Evolutionary conservation across 2,329 filamentous ascomycete species (phyloP).

Genomic region (Aspergillus tamarii): DNA sequence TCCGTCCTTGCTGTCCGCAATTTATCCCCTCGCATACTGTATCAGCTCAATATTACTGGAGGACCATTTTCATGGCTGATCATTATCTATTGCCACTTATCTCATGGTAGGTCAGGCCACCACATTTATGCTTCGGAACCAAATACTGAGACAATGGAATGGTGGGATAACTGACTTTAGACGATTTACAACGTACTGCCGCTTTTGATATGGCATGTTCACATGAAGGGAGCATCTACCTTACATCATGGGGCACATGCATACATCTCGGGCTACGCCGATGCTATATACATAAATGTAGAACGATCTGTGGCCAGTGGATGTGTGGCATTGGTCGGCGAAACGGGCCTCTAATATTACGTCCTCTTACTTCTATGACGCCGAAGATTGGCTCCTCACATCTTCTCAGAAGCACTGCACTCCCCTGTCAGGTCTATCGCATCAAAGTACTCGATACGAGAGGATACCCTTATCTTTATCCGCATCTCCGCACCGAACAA

Average conservation of each 20-base stretch:
- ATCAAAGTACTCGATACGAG: not conserved
- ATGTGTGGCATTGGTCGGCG: not conserved
- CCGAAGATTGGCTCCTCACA: not conserved
- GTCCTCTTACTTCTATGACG: not conserved
- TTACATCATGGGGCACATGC: not conserved
- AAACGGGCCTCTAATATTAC: not conserved
- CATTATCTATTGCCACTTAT: not conserved
- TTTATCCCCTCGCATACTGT: slow-evolving; percentile 14
- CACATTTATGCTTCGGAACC: not conserved
- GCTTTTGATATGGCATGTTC: not conserved
- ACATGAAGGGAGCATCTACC: not conserved
- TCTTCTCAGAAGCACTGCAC: not conserved
- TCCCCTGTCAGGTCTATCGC: not conserved
- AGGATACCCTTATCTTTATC: slow-evolving; percentile 11
- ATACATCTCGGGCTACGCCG: not conserved
- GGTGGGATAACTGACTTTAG: not conserved
- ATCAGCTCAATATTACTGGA: not conserved
- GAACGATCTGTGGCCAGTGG: no score
- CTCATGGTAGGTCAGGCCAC: not conserved
- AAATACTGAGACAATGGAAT: not conserved
- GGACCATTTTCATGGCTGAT: not conserved
- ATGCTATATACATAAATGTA: not conserved
- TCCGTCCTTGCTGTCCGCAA: slow-evolving; percentile 21
- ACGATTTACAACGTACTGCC: not conserved
- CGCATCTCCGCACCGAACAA: slow-evolving; percentile 28